Percentiles rank a stretch among this genome's conserved stretches.
These are phyloP conservation scores for Agrocybe praecox DNA, from an alignment of 768 basidiomycete species.

Conservation along the genomic window DNA sequence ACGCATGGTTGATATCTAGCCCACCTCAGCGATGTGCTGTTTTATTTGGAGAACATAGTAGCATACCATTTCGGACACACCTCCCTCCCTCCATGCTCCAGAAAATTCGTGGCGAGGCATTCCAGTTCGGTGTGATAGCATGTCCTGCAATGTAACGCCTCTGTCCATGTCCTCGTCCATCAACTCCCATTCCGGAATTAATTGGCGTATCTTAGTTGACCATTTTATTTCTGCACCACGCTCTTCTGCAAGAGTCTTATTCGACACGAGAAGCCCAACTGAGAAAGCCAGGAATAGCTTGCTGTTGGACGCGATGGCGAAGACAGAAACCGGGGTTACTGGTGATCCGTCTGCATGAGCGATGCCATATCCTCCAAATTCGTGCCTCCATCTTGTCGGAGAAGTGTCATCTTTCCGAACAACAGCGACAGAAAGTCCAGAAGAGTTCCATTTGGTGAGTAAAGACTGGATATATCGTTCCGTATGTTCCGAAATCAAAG, in stretches of 20 bases:
- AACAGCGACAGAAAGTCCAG: conserved; percentile 41
- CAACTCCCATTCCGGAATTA: conserved; percentile 43
- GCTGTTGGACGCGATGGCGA: conserved; percentile 47
- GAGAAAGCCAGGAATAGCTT: conserved; percentile 42
- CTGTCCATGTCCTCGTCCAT: conserved; percentile 37
- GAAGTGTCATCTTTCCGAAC: conserved; percentile 32
- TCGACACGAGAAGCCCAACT: conserved; percentile 40
- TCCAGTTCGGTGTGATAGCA: conserved; percentile 45
- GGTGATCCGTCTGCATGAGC: conserved; percentile 34
- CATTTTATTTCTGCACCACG: conserved; percentile 33
- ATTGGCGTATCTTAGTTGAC: conserved; percentile 34
- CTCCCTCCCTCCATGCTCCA: conserved; percentile 28
- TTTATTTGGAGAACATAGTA: too few relatives aligned
- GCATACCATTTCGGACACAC: conserved; percentile 38
- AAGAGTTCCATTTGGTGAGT: conserved; percentile 36
- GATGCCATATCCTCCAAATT: conserved; percentile 40
- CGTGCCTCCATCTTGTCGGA: conserved; percentile 35
- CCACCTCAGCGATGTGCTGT: too few relatives aligned
- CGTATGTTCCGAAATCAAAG: conserved; percentile 22
- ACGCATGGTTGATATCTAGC: conserved; percentile 36
- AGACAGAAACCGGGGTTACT: conserved; percentile 43
- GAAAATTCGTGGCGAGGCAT: conserved; percentile 46
- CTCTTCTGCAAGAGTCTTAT: conserved; percentile 33
- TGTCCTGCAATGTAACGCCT: conserved; percentile 39
- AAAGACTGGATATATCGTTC: conserved; percentile 26